A percentile compares a stretch with the other conserved stretches of the same genome.
Evolutionary conservation across 1,284 basidiomycete genomes (phyloP).

Genomic region (Paramarasmius palmivorus): DNA sequence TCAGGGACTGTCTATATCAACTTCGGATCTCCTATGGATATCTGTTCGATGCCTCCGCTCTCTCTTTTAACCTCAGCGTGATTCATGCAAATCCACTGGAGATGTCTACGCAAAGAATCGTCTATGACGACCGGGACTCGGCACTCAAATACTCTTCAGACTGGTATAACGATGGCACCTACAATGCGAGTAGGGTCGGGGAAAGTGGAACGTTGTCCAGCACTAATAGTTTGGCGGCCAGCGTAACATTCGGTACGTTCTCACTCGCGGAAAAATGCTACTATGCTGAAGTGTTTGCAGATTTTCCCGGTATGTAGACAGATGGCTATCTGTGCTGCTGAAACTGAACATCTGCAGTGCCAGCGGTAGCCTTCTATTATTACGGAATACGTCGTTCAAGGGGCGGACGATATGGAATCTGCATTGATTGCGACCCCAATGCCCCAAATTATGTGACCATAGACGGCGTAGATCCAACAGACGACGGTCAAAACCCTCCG

Average conservation of each 20-base stretch:
- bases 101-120: no score
- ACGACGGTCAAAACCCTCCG: conserved; percentile 29
- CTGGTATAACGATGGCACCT: conserved; percentile 27
- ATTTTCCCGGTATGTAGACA: no score
- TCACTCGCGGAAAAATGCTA: neutral
- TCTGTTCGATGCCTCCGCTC: no score
- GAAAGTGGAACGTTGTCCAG: conserved; percentile 28
- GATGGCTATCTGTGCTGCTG: neutral
- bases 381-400: conserved; percentile 26
- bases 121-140: conserved; percentile 27
- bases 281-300: neutral
- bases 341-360: conserved; percentile 15
- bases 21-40: no score
- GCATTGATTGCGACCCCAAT: conserved; percentile 31
- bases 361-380: conserved; percentile 31
- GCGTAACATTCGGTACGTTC: conserved; percentile 28
- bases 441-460: conserved; percentile 23
- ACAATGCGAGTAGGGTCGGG: conserved; percentile 27
- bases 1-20: no score
- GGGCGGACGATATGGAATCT: conserved; percentile 25
- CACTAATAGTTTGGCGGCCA: conserved; percentile 23
- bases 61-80: no score
- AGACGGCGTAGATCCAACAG: conserved; percentile 25
- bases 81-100: no score
- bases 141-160: conserved; percentile 21